Percentiles rank a stretch among this genome's conserved stretches.
These are phyloP conservation scores for Picea mariana DNA, from an alignment of 83 land plant species.

Conservation along the genomic window DNA sequence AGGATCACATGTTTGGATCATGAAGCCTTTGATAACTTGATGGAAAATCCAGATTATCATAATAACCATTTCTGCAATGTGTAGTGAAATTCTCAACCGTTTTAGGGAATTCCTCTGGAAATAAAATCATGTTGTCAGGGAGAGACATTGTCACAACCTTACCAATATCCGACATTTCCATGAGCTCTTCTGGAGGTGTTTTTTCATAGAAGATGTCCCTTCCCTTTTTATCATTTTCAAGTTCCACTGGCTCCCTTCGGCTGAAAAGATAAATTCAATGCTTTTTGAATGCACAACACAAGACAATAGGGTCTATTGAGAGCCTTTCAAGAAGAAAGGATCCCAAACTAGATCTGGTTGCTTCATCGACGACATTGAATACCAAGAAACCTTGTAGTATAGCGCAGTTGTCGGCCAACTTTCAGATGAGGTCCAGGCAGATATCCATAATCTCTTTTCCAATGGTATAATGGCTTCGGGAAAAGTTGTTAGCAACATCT, in stretches of 20 bases:
- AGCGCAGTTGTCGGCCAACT: background rate
- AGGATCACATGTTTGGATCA: constrained; percentile 99
- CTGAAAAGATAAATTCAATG: constrained; percentile 93
- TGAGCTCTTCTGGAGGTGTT: constrained; percentile 96
- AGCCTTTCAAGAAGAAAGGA: constrained; percentile 36
- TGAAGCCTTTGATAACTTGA: constrained; percentile 96
- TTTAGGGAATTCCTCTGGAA: constrained; percentile 97
- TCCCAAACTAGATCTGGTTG: background rate
- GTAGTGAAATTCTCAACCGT: constrained; percentile 99
- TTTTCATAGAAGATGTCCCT: constrained; percentile 99
- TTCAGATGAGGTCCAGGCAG: background rate
- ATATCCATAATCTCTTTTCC: constrained; percentile 6
- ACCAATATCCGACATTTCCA: constrained; percentile 93
- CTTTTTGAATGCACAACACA: constrained; percentile 97
- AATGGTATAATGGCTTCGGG: constrained; percentile 58
- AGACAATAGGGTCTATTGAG: constrained; percentile 79
- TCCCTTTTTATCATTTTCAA: constrained; percentile 98
- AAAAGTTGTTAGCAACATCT: constrained; percentile 68
- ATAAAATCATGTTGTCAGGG: constrained; percentile 85
- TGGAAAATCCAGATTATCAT: constrained; percentile 97
- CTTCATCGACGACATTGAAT: background rate
- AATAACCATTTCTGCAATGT: constrained; percentile 95
- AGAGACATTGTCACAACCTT: constrained; percentile 88
- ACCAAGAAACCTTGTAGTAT: background rate
- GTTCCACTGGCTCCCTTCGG: constrained; percentile 98